Percentiles rank a stretch among this genome's conserved stretches.
Evolutionary conservation across 2,329 filamentous ascomycete species (phyloP).

Genomic region (Xylaria sp.): DNA sequence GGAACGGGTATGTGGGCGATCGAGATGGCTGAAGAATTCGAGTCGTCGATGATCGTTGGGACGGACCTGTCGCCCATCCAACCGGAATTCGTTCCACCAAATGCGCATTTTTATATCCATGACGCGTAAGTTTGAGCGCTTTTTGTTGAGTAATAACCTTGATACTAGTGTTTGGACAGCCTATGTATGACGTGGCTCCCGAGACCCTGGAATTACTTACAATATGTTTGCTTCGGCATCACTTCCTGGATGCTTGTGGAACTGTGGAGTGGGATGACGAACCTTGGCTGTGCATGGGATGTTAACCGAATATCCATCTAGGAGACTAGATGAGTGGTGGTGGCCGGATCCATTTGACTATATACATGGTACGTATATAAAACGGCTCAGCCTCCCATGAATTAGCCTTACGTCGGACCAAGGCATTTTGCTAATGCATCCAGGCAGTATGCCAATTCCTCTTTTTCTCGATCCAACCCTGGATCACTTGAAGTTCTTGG

Average conservation of each 20-base stretch:
- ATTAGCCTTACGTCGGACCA: neutral
- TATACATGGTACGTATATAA: constrained; percentile 54
- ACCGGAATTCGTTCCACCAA: constrained; percentile 72
- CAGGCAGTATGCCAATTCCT: constrained; percentile 11
- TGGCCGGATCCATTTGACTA: constrained; percentile 67
- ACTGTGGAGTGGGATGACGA: constrained; percentile 7
- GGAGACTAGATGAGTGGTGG: constrained; percentile 61
- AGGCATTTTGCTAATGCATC: neutral
- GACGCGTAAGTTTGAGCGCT: constrained; percentile 61
- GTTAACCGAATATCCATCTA: constrained; percentile 1
- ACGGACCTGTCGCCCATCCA: constrained; percentile 77
- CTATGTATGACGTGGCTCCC: neutral
- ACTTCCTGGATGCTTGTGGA: neutral
- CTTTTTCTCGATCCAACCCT: neutral
- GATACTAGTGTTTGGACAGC: neutral
- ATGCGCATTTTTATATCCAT: constrained; percentile 79
- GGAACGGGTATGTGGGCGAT: constrained; percentile 71
- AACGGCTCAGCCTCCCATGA: neutral
- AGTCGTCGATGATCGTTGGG: constrained; percentile 67
- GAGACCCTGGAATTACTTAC: neutral
- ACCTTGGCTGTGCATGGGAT: neutral
- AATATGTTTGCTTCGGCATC: neutral
- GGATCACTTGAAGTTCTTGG: neutral
- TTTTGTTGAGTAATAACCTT: neutral
- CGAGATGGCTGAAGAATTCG: constrained; percentile 72